phyloP scores from a whole-genome alignment of 1,284 basidiomycete species.

The Rhizoctonia solani region DNA sequence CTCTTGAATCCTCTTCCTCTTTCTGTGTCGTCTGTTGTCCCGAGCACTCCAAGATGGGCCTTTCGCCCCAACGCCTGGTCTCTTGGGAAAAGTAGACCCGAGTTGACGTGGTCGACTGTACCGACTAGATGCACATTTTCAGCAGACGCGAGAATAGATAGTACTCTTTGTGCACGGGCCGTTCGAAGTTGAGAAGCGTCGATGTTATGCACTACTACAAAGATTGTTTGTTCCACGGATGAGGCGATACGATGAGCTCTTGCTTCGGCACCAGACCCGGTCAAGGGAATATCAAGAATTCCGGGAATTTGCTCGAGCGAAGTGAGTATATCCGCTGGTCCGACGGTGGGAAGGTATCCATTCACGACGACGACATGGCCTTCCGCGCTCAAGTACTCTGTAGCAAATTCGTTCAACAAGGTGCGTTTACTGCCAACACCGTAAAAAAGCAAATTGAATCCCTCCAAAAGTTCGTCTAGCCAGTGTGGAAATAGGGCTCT shows the following conservation, averaged over 20 bases:
- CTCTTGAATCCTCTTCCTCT: slow-evolving; percentile 61
- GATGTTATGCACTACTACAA: slow-evolving; percentile 84
- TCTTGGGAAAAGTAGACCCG: slow-evolving; percentile 75
- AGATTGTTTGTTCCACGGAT: slow-evolving; percentile 55
- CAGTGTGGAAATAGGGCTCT: slow-evolving; percentile 61
- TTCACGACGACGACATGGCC: slow-evolving; percentile 82
- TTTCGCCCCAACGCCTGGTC: slow-evolving; percentile 62
- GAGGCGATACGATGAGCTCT: slow-evolving; percentile 66
- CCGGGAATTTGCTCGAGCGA: slow-evolving; percentile 66
- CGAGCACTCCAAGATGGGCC: slow-evolving; percentile 40
- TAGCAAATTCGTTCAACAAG: slow-evolving; percentile 74
- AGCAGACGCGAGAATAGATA: slow-evolving; percentile 70
- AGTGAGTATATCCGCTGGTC: slow-evolving; percentile 68
- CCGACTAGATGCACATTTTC: slow-evolving; percentile 78
- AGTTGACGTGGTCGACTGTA: slow-evolving; percentile 83
- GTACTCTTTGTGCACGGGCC: slow-evolving; percentile 60
- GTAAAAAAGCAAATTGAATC: slow-evolving; percentile 85
- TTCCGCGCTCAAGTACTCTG: slow-evolving; percentile 53
- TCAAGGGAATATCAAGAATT: slow-evolving; percentile 50
- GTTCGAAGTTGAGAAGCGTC: slow-evolving; percentile 73
- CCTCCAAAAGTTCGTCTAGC: slow-evolving; percentile 70
- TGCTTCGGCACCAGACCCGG: slow-evolving; percentile 51
- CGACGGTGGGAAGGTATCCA: slow-evolving; percentile 72
- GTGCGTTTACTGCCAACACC: slow-evolving; percentile 84
- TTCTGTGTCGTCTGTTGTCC: slow-evolving; percentile 37